Base-by-base conservation (phyloP, 805 yeast species). In the Yarrowia alimentaria region DNA sequence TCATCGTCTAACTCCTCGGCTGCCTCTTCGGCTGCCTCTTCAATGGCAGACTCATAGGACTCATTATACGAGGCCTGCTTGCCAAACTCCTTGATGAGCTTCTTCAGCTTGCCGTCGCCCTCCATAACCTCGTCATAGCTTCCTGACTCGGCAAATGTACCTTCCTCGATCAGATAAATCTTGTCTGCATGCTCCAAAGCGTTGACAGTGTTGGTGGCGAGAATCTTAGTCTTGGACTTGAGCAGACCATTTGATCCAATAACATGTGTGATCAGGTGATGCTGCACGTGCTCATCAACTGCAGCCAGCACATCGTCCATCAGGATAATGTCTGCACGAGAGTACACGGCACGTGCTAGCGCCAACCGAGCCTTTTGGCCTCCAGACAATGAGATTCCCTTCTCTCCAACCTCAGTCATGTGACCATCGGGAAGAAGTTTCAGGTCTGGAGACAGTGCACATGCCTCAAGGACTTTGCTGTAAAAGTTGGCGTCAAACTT, bases 331-430 rank as follows among this genome's bases (percentile, higher is more conserved):
- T 85, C 88, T 13, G 76, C 72, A 25, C 77, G 73, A 16, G 79
- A 76, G 59, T 87, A 87, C 1, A 83, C 87, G 1, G 93, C 85
- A 59, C 96, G 75, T 1, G 96, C 95, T 42, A 87, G 70, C 59
- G 80, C 81, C 55, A 87, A 80, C 62, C 96, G 77, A 0, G 95
- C 93, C 69, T 86, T 87, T 63, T 87, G 96, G 40, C 96, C 96
- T 50, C 96, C 96, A 11, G 93, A 84, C 35, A 87, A 68, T 0
- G 93, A 87, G 51, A 88, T 83, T 59, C 96, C 96, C 56, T 89
- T 75, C 62, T 87, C 96, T 54, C 96, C 96, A 57, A 87, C 84
- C 65, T 88, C 95, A 1, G 91, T 84, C 55, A 63, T 61, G 60
- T 87, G 95, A 24, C 93, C 89, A 31, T 81, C 87, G 4, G 83